Evolutionary conservation across 345 rosid species (phyloP).

Genomic region (Pseudoturritis turrita): DNA sequence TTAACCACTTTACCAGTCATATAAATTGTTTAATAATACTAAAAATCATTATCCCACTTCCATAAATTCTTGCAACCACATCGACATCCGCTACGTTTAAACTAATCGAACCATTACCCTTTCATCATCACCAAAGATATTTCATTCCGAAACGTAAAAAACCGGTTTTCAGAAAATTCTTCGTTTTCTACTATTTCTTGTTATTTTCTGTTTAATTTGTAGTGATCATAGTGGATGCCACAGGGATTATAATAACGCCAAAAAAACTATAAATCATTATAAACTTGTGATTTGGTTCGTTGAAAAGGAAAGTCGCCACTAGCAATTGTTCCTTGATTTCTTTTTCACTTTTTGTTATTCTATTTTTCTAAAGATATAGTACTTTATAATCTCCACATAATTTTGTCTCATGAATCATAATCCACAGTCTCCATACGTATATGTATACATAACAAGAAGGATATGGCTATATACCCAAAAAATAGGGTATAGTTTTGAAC

Average conservation of each 20-base stretch:
- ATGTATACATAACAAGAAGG: no score
- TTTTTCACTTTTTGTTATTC: not conserved
- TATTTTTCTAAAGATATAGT: not conserved
- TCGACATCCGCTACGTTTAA: no score
- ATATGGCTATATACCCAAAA: no score
- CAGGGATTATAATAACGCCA: slow-evolving; percentile 18
- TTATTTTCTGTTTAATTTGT: slow-evolving; percentile 11
- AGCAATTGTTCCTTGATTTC: slow-evolving; percentile 12
- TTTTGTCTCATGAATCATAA: not conserved
- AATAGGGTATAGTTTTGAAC: no score
- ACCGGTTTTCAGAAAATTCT: not conserved
- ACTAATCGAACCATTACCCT: no score
- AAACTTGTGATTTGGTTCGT: slow-evolving; percentile 28
- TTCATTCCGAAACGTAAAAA: not conserved
- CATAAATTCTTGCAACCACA: no score
- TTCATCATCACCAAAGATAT: no score
- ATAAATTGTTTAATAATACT: no score
- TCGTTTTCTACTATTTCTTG: not conserved
- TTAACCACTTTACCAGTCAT: no score
- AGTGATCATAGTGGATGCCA: slow-evolving; percentile 22
- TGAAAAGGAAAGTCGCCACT: slow-evolving; percentile 21
- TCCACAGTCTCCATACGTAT: not conserved
- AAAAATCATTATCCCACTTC: no score
- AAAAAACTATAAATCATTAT: slow-evolving; percentile 1
- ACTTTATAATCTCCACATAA: not conserved